These are phyloP conservation scores for Candida palmyrensis DNA, from an alignment of 805 yeast species.

Conservation along the genomic window DNA sequence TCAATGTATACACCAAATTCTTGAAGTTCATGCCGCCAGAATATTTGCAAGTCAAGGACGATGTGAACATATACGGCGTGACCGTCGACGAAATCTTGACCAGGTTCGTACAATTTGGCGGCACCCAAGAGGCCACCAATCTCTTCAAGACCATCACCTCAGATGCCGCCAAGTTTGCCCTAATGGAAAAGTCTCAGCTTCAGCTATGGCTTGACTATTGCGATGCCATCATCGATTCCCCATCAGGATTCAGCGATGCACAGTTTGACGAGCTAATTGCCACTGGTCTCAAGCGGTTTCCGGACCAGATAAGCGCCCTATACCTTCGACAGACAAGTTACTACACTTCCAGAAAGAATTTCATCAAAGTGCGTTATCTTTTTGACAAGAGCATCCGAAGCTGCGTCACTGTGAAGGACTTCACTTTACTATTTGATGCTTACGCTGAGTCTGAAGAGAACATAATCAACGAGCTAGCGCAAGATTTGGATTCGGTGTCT, in stretches of 20 bases:
- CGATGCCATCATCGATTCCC: conserved; percentile 29
- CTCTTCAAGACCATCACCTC: conserved; percentile 3
- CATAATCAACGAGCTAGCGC: conserved; percentile 11
- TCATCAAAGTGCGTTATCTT: conserved; percentile 19
- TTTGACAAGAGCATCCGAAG: conserved; percentile 45
- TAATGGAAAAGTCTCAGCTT: conserved; percentile 36
- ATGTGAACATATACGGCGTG: conserved; percentile 3
- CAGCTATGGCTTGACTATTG: conserved; percentile 45
- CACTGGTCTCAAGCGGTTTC: conserved; percentile 30
- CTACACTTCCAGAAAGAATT: conserved; percentile 33
- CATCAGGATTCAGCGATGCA: conserved; percentile 8
- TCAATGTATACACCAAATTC: conserved; percentile 25
- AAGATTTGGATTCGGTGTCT: conserved; percentile 9
- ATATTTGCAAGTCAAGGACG: conserved; percentile 5
- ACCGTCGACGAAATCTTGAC: conserved; percentile 25
- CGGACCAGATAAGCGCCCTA: conserved; percentile 55
- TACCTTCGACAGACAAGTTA: conserved; percentile 45
- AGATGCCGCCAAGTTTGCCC: conserved; percentile 12
- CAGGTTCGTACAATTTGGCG: conserved; percentile 27
- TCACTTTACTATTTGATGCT: conserved; percentile 58
- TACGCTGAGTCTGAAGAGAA: conserved; percentile 56
- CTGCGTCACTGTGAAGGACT: conserved; percentile 53
- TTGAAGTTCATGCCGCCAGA: conserved; percentile 20
- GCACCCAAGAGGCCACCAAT: conserved; percentile 7
- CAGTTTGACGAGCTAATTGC: conserved; percentile 1